Evolutionary conservation across 202 grass and related monocot genomes (phyloP).

Genomic region (Schoenoplectus tabernaemontani): DNA sequence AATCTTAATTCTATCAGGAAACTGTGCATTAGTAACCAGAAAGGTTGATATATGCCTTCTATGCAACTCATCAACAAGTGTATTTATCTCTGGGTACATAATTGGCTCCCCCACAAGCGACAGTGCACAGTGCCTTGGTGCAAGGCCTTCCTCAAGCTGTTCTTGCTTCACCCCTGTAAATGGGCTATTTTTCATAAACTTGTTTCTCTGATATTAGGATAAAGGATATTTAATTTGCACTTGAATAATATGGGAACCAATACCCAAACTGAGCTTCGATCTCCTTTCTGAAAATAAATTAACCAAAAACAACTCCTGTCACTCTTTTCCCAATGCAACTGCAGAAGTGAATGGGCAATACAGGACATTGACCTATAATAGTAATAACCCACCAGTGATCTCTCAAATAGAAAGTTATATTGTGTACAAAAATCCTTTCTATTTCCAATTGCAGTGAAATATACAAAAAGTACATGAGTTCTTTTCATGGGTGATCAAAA

Average conservation of each 20-base stretch:
- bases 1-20: constrained; percentile 80
- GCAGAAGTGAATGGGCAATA: not conserved
- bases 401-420: not conserved
- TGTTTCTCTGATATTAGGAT: not conserved
- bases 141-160: constrained; percentile 64
- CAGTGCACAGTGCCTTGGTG: constrained; percentile 84
- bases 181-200: not conserved
- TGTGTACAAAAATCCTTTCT: not conserved
- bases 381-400: not conserved
- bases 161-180: constrained; percentile 73
- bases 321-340: not conserved
- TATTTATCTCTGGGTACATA: constrained; percentile 98
- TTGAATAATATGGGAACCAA: not conserved
- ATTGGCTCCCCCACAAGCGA: constrained; percentile 98
- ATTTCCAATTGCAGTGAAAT: not conserved
- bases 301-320: not conserved
- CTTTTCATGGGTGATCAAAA: not conserved
- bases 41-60: constrained; percentile 79
- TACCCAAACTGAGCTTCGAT: not conserved
- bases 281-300: not conserved
- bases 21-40: constrained; percentile 98
- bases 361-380: not conserved
- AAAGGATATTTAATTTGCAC: not conserved
- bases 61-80: constrained; percentile 80
- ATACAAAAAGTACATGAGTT: not conserved